Evolutionary conservation across 495 filamentous ascomycete genomes (phyloP), one percentile per base, ranked within the genome.

Genomic region (Glarea lozoyensis): DNA sequence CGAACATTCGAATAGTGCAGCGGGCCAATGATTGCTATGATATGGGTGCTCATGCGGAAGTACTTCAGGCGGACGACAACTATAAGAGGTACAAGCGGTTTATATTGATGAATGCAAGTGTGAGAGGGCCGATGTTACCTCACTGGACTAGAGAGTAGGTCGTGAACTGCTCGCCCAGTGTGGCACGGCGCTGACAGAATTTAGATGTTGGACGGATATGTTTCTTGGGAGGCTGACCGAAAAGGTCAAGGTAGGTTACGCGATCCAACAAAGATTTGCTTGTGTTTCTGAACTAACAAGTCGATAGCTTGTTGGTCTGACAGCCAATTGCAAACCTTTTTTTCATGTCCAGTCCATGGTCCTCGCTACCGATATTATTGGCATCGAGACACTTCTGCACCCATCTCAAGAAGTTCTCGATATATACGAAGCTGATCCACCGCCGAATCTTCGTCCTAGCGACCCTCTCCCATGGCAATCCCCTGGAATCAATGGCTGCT

Each of bases 301-400:
- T n/a, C n/a, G n/a, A n/a, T n/a, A 51, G 60, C 50, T 66, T 13
- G 61, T 62, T 2, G 61, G 61, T n/a, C 58, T 59, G 56, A 58
- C 61, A 0, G 44, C 43, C 5, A 60, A 45, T 49, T 64, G 61
- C 44, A 54, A 54, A 16, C 45, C 46, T 19, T 48, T 47, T 32
- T 40, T 45, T 30, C 62, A 62, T 46, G 46, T 61, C 31, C 58
- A 64, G 35, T 51, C 56, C 40, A 62, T 61, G 58, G 58, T 66
- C 46, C 60, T 51, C 53, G 62, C 62, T 2, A 62, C 60, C 17
- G 62, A 66, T 46, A 19, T 34, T 15, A 22, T 52, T 22, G 61
- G 61, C 41, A 57, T 66, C 34, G 44, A 36, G 11, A 49, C 56
- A 10, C 50, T 64, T 1, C 58, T 66, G 42, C 46, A 42, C 36